Conservation (phyloP, 78 protist genomes). For the Dictyostelium firmibasis region DNA sequence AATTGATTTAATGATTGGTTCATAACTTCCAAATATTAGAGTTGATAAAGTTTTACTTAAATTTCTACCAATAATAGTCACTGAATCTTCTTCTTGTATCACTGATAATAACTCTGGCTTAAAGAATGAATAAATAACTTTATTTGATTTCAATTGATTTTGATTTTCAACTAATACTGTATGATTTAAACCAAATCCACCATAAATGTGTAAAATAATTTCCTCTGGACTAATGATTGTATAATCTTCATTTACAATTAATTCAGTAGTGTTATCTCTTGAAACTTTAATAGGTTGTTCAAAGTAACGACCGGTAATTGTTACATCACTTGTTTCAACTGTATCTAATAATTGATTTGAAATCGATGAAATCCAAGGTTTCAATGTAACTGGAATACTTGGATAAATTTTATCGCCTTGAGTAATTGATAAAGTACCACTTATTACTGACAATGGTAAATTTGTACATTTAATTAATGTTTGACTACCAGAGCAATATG, state of each 20-base stretch:
- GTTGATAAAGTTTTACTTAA: not conserved
- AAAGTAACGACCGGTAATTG: conserved; percentile 7
- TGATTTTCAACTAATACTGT: not conserved
- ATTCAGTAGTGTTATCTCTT: not conserved
- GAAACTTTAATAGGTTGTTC: not conserved
- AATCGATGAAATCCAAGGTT: not conserved
- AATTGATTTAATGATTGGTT: not conserved
- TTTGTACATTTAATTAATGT: not conserved
- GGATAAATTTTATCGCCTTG: not conserved
- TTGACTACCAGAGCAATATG: not conserved
- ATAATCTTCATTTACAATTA: not conserved
- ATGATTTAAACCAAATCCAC: not conserved
- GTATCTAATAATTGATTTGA: not conserved
- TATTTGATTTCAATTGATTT: not conserved
- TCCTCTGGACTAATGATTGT: not conserved
- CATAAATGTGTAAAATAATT: not conserved
- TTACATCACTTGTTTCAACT: not conserved
- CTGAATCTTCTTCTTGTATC: not conserved
- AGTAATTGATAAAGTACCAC: not conserved
- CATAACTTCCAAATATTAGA: not conserved
- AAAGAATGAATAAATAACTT: not conserved
- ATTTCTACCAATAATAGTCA: not conserved
- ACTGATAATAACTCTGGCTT: not conserved
- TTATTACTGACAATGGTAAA: not conserved
- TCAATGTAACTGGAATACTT: not conserved